These are phyloP conservation scores for Penicillium pulvis DNA, from an alignment of 495 filamentous ascomycete species.

Conservation along the genomic window DNA sequence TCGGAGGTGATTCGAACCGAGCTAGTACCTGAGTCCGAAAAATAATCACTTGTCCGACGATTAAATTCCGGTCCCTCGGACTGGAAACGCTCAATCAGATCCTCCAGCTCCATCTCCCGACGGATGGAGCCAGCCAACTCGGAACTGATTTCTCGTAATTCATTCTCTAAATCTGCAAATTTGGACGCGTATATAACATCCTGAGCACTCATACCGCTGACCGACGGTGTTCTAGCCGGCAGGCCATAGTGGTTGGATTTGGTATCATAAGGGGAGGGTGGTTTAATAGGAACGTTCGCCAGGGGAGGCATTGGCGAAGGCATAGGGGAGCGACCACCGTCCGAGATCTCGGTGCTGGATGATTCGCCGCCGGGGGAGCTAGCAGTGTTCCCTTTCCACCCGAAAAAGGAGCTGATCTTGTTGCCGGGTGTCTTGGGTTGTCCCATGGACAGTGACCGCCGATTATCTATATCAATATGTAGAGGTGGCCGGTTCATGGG, in stretches of 20 bases:
- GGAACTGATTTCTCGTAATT: constrained; percentile 87
- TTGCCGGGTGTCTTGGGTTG: constrained; percentile 62
- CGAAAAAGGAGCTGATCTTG: constrained; percentile 69
- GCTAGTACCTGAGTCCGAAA: constrained; percentile 91
- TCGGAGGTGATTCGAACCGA: constrained; percentile 73
- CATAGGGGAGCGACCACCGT: constrained; percentile 58
- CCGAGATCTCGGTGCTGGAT: constrained; percentile 65
- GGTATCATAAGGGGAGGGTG: constrained; percentile 45
- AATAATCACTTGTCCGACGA: constrained; percentile 93
- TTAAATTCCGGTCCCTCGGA: constrained; percentile 62
- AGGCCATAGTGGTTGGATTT: constrained; percentile 42
- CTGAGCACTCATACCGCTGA: constrained; percentile 42
- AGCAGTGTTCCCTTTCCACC: constrained; percentile 56
- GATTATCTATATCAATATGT: constrained; percentile 38
- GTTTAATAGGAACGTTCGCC: constrained; percentile 43
- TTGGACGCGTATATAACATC: constrained; percentile 55
- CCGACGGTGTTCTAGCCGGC: constrained; percentile 36
- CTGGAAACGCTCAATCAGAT: constrained; percentile 85
- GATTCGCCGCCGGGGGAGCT: constrained; percentile 61
- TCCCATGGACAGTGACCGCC: constrained; percentile 32
- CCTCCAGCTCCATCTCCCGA: constrained; percentile 95
- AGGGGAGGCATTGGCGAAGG: constrained; percentile 59
- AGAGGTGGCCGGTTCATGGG: constrained; percentile 40
- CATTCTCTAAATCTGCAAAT: constrained; percentile 79
- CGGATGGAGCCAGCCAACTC: constrained; percentile 91